Evolutionary conservation across 2,329 filamentous ascomycete species (phyloP), one percentile per base, ranked within the genome.

Genomic region (Exutisphaerella laricina): DNA sequence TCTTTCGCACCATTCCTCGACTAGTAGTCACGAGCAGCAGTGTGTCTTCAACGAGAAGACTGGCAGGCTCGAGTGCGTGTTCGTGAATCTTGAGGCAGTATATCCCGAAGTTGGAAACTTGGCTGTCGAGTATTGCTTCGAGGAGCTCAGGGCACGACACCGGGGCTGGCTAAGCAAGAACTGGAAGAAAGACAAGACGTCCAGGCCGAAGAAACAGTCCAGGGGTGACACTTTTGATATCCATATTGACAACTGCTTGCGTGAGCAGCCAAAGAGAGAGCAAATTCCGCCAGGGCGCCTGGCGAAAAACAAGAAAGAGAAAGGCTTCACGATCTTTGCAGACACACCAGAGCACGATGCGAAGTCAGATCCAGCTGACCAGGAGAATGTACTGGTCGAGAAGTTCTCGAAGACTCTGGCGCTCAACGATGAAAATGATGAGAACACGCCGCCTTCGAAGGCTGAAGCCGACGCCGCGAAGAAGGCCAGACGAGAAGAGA

Each of bases 11-110:
- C 29, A 49, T 32, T 31, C 49, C 29, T 50, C 51, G 44, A 50
- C 41, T 55, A 58, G 54, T 57, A 56, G 48, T 54, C 56, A 62
- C 46, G 84, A 70, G 75, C 79, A 85, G 65, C 87, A 92, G 72
- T 80, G 88, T 66, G 84, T 84, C 46, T 70, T 88, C 55, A 94
- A 97, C 60, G 80, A 86, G 28, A 79, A 80, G 63, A 94, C 79
- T 41, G 88, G 89, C 45, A 87, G 84, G 67, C 79, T 79, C 58
- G 90, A 97, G 65, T 80, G 85, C 50, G 84, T 96, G 21, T 90
- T 86, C 67, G 88, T 94, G 61, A 82, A 94, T 58, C 73, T 97
- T 39, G 81, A 88, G 62, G 80, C 82, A 22, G 76, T 97, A 23
- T 97, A 97, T 59, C 89, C 88, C 6, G 82, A 83, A 28, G 78